Conservation (phyloP, 139 green algal species). For the Chlamydomonas sp. region DNA sequence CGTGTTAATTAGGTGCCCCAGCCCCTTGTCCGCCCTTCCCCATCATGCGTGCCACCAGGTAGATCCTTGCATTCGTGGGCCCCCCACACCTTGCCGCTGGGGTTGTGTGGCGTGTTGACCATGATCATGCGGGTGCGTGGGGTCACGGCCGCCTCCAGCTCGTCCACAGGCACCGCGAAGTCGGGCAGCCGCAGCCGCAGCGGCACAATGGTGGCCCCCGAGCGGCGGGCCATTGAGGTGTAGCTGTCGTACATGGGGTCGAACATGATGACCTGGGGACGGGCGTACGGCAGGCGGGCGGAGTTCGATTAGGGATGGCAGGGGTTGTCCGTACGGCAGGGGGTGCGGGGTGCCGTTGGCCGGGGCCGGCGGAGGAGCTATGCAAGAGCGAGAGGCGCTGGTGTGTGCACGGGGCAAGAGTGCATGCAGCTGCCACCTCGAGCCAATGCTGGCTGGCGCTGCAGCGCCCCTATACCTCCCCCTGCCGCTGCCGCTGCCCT, state of each 20-base stretch:
- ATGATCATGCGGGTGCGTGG: conserved; percentile 74
- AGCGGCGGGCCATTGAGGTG: conserved; percentile 43
- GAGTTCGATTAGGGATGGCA: neutral
- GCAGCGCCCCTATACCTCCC: too few species aligned
- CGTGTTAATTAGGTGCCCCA: too few species aligned
- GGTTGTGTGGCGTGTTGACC: conserved; percentile 90
- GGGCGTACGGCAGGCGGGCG: neutral
- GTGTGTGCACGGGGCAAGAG: too few species aligned
- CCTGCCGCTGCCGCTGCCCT: too few species aligned
- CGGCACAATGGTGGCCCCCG: conserved; percentile 48
- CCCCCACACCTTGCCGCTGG: conserved; percentile 69
- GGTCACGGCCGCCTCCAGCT: conserved; percentile 54
- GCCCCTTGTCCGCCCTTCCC: neutral
- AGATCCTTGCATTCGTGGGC: too few species aligned
- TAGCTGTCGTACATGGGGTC: conserved; percentile 83
- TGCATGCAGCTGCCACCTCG: too few species aligned
- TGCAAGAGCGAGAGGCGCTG: too few species aligned
- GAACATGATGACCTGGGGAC: conserved; percentile 79
- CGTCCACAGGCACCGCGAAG: conserved; percentile 60
- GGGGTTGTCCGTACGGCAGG: neutral
- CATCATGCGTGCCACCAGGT: neutral
- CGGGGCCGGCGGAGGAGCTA: neutral
- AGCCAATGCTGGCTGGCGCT: too few species aligned
- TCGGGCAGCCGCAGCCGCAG: conserved; percentile 55
- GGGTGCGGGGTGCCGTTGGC: neutral